phyloP scores from a whole-genome alignment of 345 rosid genomes.

The Camelina neglecta region DNA sequence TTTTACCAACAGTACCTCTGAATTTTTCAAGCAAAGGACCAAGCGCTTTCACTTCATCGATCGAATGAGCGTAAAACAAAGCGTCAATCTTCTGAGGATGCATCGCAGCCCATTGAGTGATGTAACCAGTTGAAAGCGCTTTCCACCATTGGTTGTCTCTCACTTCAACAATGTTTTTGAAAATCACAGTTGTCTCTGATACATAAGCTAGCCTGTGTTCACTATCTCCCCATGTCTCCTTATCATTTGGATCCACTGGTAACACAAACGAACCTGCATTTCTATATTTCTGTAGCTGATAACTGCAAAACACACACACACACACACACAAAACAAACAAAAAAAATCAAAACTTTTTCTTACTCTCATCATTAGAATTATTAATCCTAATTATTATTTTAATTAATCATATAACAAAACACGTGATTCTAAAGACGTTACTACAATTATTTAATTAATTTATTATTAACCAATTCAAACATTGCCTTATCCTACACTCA shows the following conservation, averaged over 20 bases:
- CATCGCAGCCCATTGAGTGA: slow-evolving; percentile 99
- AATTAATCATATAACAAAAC: slow-evolving; percentile 19
- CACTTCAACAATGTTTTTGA: slow-evolving; percentile 91
- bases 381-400: background rate
- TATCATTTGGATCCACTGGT: slow-evolving; percentile 86
- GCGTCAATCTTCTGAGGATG: slow-evolving; percentile 93
- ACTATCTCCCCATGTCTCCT: slow-evolving; percentile 98
- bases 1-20: slow-evolving; percentile 80
- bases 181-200: slow-evolving; percentile 94
- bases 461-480: background rate
- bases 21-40: slow-evolving; percentile 86
- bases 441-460: background rate
- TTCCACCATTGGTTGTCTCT: slow-evolving; percentile 99
- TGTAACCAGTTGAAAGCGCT: slow-evolving; percentile 80
- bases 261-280: slow-evolving; percentile 90
- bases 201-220: slow-evolving; percentile 96
- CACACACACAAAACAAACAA: background rate
- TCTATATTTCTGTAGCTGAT: slow-evolving; percentile 97
- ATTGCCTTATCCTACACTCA: slow-evolving; percentile 25
- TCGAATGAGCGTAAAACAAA: slow-evolving; percentile 84
- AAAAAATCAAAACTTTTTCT: background rate
- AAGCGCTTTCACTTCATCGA: slow-evolving; percentile 72
- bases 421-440: slow-evolving; percentile 42
- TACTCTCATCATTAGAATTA: background rate
- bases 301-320: slow-evolving; percentile 52